Conservation (phyloP, 768 basidiomycete species). For the Russula griseocarnosa region DNA sequence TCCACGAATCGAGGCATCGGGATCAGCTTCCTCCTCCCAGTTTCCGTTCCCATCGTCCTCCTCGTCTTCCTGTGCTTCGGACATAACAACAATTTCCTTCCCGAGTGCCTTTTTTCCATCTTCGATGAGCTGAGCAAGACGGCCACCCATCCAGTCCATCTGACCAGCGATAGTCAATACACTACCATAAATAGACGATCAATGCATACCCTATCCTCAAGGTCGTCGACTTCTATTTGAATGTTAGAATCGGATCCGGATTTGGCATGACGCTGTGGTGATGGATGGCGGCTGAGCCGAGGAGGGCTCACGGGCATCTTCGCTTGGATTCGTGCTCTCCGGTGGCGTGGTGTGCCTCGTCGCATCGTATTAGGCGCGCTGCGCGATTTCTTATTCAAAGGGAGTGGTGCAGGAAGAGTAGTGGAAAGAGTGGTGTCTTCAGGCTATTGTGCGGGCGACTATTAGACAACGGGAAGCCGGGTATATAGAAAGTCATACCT, state of each 20-base stretch:
- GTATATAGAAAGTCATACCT: not conserved
- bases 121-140: slow-evolving; percentile 64
- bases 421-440: slow-evolving; percentile 30
- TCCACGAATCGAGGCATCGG: slow-evolving; percentile 12
- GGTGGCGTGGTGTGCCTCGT: slow-evolving; percentile 40
- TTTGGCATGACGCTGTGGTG: slow-evolving; percentile 30
- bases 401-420: slow-evolving; percentile 40
- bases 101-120: slow-evolving; percentile 75
- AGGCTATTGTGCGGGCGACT: not conserved
- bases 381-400: slow-evolving; percentile 36
- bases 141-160: slow-evolving; percentile 83
- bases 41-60: slow-evolving; percentile 69
- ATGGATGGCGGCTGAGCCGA: slow-evolving; percentile 32
- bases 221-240: slow-evolving; percentile 9
- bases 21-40: slow-evolving; percentile 66
- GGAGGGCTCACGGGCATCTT: slow-evolving; percentile 16
- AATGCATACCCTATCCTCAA: slow-evolving; percentile 25
- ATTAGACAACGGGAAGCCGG: not conserved
- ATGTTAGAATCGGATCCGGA: slow-evolving; percentile 45
- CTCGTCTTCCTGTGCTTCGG: slow-evolving; percentile 68
- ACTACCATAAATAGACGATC: not conserved
- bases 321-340: slow-evolving; percentile 34
- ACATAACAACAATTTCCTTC: slow-evolving; percentile 74
- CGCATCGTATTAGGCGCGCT: slow-evolving; percentile 34
- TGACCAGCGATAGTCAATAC: slow-evolving; percentile 32